Evolutionary conservation across 805 yeast genomes (phyloP).

Genomic region (Suhomyces pyralidae): DNA sequence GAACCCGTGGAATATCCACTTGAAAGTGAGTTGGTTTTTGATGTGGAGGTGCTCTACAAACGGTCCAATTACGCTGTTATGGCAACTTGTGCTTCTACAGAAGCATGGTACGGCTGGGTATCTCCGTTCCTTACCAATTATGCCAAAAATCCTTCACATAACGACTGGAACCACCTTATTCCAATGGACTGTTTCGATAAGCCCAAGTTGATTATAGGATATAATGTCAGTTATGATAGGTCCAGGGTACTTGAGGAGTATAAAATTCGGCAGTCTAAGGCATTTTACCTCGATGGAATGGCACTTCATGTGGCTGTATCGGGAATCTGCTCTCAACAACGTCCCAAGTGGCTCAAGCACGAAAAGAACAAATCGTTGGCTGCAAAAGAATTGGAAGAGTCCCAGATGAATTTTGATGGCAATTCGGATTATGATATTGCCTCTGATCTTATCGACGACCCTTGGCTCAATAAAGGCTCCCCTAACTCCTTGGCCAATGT

Average conservation of each 20-base stretch:
- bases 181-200: slow-evolving; percentile 57
- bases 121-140: slow-evolving; percentile 75
- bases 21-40: slow-evolving; percentile 77
- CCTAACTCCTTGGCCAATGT: slow-evolving; percentile 79
- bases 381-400: slow-evolving; percentile 6
- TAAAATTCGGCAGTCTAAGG: slow-evolving; percentile 58
- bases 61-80: slow-evolving; percentile 69
- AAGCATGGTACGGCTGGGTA: slow-evolving; percentile 94
- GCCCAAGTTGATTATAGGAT: slow-evolving; percentile 75
- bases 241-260: slow-evolving; percentile 86
- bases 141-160: slow-evolving; percentile 28
- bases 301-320: slow-evolving; percentile 85
- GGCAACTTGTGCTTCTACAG: slow-evolving; percentile 72
- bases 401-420: slow-evolving; percentile 16
- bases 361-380: slow-evolving; percentile 35
- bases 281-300: slow-evolving; percentile 87
- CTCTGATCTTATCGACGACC: slow-evolving; percentile 52
- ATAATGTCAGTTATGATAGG: slow-evolving; percentile 87
- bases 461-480: slow-evolving; percentile 80
- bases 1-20: slow-evolving; percentile 61
- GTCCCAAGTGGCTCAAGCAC: slow-evolving; percentile 71
- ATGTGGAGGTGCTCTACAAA: slow-evolving; percentile 83
- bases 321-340: slow-evolving; percentile 91
- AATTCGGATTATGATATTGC: slow-evolving; percentile 17
- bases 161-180: slow-evolving; percentile 60